A percentile compares a stretch with the other conserved stretches of the same genome.
phyloP scores from a whole-genome alignment of 2,329 filamentous ascomycete genomes.

The Huntiella decipiens region DNA sequence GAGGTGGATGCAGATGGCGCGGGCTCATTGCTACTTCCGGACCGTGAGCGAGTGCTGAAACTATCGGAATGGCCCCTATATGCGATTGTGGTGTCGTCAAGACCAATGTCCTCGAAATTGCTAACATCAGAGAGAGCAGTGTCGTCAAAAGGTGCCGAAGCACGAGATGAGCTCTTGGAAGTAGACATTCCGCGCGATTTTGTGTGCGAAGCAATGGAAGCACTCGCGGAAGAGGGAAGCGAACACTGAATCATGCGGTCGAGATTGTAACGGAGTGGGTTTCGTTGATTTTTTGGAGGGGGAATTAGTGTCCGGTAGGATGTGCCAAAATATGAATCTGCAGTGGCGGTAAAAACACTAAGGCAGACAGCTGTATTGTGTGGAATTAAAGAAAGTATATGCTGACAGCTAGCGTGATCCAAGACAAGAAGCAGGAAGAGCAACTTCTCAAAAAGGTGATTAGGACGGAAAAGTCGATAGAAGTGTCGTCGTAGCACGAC shows the following conservation, averaged over 20 bases:
- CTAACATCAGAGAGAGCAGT: conserved; percentile 53
- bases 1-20: conserved; percentile 14
- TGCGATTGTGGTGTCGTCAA: conserved; percentile 40
- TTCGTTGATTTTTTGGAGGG: not conserved
- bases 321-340: not conserved
- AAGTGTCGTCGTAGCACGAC: not conserved
- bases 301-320: not conserved
- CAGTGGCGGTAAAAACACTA: not conserved
- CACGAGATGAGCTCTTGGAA: conserved; percentile 76
- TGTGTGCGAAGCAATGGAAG: not conserved
- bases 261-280: not conserved
- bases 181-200: conserved; percentile 41
- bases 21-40: conserved; percentile 17
- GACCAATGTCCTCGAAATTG: conserved; percentile 85
- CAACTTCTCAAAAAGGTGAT: not conserved
- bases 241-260: not conserved
- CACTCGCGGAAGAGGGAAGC: not conserved
- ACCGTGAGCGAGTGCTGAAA: conserved; percentile 16
- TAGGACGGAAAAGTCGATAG: not conserved
- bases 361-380: not conserved
- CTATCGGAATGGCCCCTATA: conserved; percentile 6
- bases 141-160: conserved; percentile 59
- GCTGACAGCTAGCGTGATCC: not conserved
- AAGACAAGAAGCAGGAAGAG: not conserved
- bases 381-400: not conserved